phyloP scores from a whole-genome alignment of 176 grass and related monocot genomes.

The Canna indica region DNA sequence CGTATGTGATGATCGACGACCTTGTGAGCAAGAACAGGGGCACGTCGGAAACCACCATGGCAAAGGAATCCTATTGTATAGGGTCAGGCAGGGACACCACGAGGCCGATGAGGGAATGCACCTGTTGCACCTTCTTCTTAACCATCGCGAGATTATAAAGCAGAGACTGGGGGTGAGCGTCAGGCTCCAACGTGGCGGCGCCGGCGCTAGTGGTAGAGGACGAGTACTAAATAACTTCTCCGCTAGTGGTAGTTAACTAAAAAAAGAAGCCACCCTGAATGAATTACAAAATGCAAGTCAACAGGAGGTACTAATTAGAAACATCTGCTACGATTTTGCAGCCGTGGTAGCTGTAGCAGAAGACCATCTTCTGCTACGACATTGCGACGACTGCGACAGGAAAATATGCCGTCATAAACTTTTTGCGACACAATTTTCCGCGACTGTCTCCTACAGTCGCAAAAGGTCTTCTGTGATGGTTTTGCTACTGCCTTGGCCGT shows the following conservation, averaged over 20 bases:
- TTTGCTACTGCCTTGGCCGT: no score
- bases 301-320: conserved; percentile 22
- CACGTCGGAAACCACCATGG: conserved; percentile 27
- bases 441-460: no score
- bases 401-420: no score
- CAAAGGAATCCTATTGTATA: background rate
- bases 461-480: no score
- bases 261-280: no score
- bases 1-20: background rate
- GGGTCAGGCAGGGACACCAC: conserved; percentile 21
- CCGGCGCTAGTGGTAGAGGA: background rate
- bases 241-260: conserved; percentile 3
- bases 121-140: conserved; percentile 67
- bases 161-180: conserved; percentile 24
- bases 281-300: conserved; percentile 22
- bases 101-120: conserved; percentile 53
- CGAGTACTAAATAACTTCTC: conserved; percentile 22
- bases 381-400: no score
- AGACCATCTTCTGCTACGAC: no score
- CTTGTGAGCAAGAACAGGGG: background rate
- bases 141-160: conserved; percentile 49
- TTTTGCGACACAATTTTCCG: no score
- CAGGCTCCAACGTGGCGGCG: background rate
- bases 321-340: no score
- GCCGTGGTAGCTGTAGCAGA: no score